Base-by-base conservation (phyloP, 2,329 filamentous ascomycete species). In the Ceratocystis diversiconidia region DNA sequence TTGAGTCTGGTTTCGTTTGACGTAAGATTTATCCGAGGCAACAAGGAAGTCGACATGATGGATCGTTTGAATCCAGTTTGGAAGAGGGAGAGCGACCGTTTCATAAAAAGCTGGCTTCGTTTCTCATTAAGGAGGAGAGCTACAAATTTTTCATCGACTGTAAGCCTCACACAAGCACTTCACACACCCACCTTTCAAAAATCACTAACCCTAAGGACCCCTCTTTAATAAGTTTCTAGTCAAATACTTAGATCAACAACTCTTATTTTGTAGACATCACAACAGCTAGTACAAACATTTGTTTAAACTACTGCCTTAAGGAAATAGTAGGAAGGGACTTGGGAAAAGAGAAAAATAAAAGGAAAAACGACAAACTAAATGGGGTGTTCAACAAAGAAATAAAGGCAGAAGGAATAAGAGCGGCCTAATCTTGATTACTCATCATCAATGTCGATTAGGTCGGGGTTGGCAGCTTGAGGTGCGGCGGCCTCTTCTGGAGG, bases 401-500 rank as follows among this genome's bases (percentile, higher is more conserved):
- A 66, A 66, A 64, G 61, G 28, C 55, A 57, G 63, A 62, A 65
- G 65, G 68, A 63, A 62, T 43, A n/a, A 50, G 6, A 15, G 12
- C 5, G 15, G 7, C 17, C n/a, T 48, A 30, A 25, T 6, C 15
- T 3, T 15, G 52, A 59, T 61, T 66, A 65, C 61, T 75, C 78
- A 70, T 88, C 85, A 73, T 89, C 86, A 70, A 91, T 80, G 71
- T 90, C 84, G 73, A 96, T 94, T 28, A 89, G 90, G 72, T 96
- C 91, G 1, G 91, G 90, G 72, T 96, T 96, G 5, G 82, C 79
- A 12, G 83, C 76, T 22, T 79, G 77, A 50, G 74, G 72, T 66
- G 78, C 74, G 22, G 74, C 73, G n/a, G 67, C 82, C 25, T 84
- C 84, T 12, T 82, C 85, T 71, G 87, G 82, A 1, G 87, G 83